phyloP scores from a whole-genome alignment of 345 rosid species.

The Iberis pinnata region DNA sequence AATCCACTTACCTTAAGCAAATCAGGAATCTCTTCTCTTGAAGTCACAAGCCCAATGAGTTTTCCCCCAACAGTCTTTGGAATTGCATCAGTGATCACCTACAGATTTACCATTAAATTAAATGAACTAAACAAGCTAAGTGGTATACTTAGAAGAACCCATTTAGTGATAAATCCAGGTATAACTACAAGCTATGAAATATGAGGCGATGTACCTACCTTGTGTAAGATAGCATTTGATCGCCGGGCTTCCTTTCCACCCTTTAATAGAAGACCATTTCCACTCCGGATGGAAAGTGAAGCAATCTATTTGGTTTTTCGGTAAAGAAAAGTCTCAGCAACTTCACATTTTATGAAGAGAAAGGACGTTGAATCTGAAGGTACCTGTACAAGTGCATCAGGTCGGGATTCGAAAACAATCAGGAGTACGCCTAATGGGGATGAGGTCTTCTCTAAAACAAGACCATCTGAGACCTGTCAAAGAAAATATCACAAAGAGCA shows the following conservation, averaged over 20 bases:
- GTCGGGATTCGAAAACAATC: conserved; percentile 94
- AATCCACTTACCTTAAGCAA: conserved; percentile 63
- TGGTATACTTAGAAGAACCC: conserved; percentile 8
- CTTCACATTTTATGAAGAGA: background rate
- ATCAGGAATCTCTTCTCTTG: conserved; percentile 96
- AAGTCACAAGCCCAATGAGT: conserved; percentile 88
- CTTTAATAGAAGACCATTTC: conserved; percentile 88
- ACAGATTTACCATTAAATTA: conserved; percentile 14
- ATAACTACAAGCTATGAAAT: conserved; percentile 8
- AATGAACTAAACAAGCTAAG: background rate
- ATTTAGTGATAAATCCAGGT: conserved; percentile 3
- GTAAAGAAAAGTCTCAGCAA: conserved; percentile 13
- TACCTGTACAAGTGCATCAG: conserved; percentile 98
- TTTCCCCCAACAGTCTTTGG: conserved; percentile 68
- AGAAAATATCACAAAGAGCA: conserved; percentile 16
- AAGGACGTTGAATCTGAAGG: background rate
- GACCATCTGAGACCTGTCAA: conserved; percentile 88
- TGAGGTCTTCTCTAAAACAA: conserved; percentile 85
- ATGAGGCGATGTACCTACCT: conserved; percentile 56
- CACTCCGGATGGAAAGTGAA: conserved; percentile 90
- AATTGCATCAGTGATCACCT: conserved; percentile 89
- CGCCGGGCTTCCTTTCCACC: conserved; percentile 95
- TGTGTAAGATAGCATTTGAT: conserved; percentile 91
- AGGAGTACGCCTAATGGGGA: conserved; percentile 93
- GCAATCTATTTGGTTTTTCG: conserved; percentile 60